Conservation (phyloP, 2,329 filamentous ascomycete species). For the Volutella citrinella region DNA sequence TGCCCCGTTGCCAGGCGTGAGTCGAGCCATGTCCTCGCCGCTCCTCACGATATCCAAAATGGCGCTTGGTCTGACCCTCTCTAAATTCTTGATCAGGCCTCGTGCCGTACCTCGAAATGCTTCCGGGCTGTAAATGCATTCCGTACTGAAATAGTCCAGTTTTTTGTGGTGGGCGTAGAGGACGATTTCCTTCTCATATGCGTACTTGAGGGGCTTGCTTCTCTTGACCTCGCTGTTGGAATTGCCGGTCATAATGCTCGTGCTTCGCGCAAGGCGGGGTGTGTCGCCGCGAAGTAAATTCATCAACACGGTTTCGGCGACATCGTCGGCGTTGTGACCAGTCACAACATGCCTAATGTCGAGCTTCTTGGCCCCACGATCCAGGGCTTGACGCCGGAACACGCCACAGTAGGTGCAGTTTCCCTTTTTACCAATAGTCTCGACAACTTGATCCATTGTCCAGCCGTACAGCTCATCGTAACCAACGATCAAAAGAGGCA, state of each 20-base stretch:
- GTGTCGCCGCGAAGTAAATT: slow-evolving; percentile 90
- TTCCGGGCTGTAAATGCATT: slow-evolving; percentile 97
- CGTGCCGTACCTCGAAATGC: slow-evolving; percentile 92
- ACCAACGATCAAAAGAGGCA: slow-evolving; percentile 87
- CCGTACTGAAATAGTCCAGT: slow-evolving; percentile 95
- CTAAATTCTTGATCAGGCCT: slow-evolving; percentile 89
- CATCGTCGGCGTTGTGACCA: slow-evolving; percentile 95
- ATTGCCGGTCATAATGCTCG: slow-evolving; percentile 81
- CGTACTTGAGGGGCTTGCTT: slow-evolving; percentile 96
- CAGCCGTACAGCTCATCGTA: slow-evolving; percentile 95
- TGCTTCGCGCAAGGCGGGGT: slow-evolving; percentile 80
- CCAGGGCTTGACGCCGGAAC: slow-evolving; percentile 88
- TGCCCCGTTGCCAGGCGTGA: slow-evolving; percentile 46
- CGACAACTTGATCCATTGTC: slow-evolving; percentile 99
- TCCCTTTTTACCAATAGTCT: slow-evolving; percentile 93
- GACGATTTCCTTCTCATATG: slow-evolving; percentile 98
- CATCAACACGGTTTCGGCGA: slow-evolving; percentile 97
- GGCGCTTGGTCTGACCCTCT: slow-evolving; percentile 87
- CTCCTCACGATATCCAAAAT: slow-evolving; percentile 93
- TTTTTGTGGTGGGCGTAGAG: slow-evolving; percentile 96
- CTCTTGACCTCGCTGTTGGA: slow-evolving; percentile 84
- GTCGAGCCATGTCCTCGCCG: slow-evolving; percentile 89
- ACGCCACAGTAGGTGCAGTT: slow-evolving; percentile 99
- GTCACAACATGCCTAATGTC: slow-evolving; percentile 93
- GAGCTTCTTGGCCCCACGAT: slow-evolving; percentile 84